Percentiles rank a stretch among this genome's conserved stretches.
Evolutionary conservation across 371 early-diverging fungal genomes (phyloP).

Genomic region (Gilbertella persicaria): DNA sequence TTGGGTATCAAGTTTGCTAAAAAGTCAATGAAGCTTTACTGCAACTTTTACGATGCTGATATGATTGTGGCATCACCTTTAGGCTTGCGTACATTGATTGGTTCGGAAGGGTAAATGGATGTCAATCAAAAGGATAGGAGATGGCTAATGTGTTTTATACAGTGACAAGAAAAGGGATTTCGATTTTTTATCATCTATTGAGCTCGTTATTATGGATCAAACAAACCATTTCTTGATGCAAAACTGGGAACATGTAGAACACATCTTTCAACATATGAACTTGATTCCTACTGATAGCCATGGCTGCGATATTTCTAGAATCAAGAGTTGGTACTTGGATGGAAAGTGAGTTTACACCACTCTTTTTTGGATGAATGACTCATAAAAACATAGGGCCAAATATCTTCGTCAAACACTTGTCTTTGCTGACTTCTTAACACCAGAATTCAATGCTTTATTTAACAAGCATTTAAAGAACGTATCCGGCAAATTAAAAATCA

Average conservation of each 20-base stretch:
- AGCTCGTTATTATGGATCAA: conserved; percentile 86
- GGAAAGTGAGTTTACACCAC: conserved; percentile 49
- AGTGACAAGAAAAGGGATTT: conserved; percentile 85
- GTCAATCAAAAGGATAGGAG: neutral
- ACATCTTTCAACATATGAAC: conserved; percentile 83
- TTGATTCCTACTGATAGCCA: conserved; percentile 83
- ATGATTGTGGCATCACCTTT: conserved; percentile 92
- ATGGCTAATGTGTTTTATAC: neutral
- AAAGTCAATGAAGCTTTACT: conserved; percentile 84
- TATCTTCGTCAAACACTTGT: conserved; percentile 89
- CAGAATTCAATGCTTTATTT: conserved; percentile 88
- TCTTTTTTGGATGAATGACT: neutral
- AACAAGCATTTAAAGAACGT: conserved; percentile 77
- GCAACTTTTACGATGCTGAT: conserved; percentile 89
- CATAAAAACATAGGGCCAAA: conserved; percentile 54
- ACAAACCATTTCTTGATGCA: conserved; percentile 92
- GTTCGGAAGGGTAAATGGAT: conserved; percentile 65
- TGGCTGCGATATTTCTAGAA: conserved; percentile 93
- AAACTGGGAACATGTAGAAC: conserved; percentile 96
- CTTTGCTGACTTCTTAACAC: conserved; percentile 77
- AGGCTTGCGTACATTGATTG: conserved; percentile 86
- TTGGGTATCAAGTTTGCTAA: conserved; percentile 87
- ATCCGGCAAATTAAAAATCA: conserved; percentile 76
- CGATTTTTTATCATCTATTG: conserved; percentile 94
- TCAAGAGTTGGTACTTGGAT: conserved; percentile 86